These are phyloP conservation scores for Luffa acutangula DNA, from an alignment of 306 rosid species.

Conservation along the genomic window DNA sequence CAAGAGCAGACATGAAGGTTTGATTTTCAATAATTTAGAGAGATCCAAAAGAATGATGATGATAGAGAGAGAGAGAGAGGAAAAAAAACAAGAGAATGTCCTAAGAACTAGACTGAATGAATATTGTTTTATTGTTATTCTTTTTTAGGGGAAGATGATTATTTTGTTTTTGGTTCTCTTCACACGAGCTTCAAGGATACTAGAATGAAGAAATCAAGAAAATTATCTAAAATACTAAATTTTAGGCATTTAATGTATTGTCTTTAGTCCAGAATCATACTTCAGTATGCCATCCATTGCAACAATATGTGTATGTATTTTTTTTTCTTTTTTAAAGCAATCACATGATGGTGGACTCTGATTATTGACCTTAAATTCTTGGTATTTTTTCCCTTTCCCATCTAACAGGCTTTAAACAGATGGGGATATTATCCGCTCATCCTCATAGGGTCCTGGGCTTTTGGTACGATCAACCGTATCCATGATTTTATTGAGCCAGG, in stretches of 20 bases:
- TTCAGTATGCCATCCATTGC: neutral
- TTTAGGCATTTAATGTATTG: neutral
- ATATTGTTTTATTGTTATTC: neutral
- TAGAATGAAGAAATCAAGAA: neutral
- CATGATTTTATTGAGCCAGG: conserved; percentile 89
- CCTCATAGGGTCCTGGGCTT: conserved; percentile 91
- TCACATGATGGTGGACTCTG: neutral
- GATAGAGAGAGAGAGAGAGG: neutral
- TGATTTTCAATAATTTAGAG: conserved; percentile 3
- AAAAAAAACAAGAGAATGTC: neutral
- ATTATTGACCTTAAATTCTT: neutral
- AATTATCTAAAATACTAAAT: neutral
- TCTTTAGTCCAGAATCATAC: neutral
- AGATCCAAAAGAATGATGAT: neutral
- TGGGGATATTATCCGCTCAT: conserved; percentile 98
- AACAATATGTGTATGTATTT: neutral
- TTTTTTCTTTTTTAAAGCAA: neutral
- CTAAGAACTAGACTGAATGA: neutral
- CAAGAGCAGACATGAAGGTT: conserved; percentile 91
- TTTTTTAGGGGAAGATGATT: neutral
- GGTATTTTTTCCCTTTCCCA: neutral
- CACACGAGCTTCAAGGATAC: neutral
- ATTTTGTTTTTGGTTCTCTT: neutral
- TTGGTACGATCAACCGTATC: conserved; percentile 85
- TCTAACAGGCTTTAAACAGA: conserved; percentile 70